Percentiles rank a stretch among this genome's conserved stretches.
These are phyloP conservation scores for Aspergillus tubingensis DNA, from an alignment of 2,329 filamentous ascomycete genomes.

Conservation along the genomic window DNA sequence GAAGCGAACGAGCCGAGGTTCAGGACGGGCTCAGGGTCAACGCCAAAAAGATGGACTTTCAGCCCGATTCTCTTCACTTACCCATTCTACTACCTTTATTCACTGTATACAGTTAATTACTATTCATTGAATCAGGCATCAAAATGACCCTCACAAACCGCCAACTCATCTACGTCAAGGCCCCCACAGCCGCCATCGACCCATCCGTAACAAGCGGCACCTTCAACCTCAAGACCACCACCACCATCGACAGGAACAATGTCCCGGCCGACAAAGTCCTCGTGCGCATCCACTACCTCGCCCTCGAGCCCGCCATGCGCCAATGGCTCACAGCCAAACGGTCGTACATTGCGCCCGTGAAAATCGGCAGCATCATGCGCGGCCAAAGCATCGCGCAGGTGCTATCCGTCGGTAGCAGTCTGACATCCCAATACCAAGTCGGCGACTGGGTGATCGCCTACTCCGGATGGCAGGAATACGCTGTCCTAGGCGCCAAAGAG, in stretches of 20 bases:
- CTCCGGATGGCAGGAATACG: conserved; percentile 68
- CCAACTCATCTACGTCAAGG: conserved; percentile 40
- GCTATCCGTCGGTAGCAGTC: conserved; percentile 54
- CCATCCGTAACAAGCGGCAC: conserved; percentile 39
- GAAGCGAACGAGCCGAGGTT: conserved; percentile 7
- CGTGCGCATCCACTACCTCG: conserved; percentile 62
- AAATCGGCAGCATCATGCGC: conserved; percentile 69
- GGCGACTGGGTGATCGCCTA: conserved; percentile 55
- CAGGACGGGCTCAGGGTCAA: not conserved
- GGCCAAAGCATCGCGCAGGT: conserved; percentile 63
- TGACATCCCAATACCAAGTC: conserved; percentile 29
- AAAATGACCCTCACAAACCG: conserved; percentile 34
- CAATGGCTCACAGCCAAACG: conserved; percentile 64
- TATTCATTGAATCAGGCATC: not conserved
- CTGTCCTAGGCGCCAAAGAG: conserved; percentile 57
- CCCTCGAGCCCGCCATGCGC: conserved; percentile 75
- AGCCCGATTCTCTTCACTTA: not conserved
- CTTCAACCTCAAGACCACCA: conserved; percentile 35
- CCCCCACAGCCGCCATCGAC: conserved; percentile 38
- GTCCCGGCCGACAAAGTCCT: conserved; percentile 60
- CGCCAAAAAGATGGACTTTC: not conserved
- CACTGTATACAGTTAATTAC: not conserved
- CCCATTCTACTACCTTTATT: not conserved
- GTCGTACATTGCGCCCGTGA: conserved; percentile 69
- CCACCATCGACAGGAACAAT: conserved; percentile 24